Percentiles rank a stretch among this genome's conserved stretches.
Evolutionary conservation across 441 rosid genomes (phyloP).

Genomic region (Erodium trifolium): DNA sequence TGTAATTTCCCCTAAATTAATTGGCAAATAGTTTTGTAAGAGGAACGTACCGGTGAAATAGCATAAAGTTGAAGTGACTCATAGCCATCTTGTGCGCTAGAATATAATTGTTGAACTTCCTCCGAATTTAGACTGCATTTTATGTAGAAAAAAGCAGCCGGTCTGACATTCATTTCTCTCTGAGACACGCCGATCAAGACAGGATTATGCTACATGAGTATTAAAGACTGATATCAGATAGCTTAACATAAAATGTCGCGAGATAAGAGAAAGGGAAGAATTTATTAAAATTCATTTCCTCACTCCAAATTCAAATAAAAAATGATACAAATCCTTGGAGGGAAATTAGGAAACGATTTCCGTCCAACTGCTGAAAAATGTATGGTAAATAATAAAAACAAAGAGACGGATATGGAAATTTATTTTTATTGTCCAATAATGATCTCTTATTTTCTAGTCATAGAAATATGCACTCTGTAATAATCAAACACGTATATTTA

Average conservation of each 20-base stretch:
- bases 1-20: neutral
- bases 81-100: constrained; percentile 72
- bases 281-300: neutral
- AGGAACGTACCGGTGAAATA: constrained; percentile 51
- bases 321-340: neutral
- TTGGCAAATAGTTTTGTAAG: neutral
- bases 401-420: neutral
- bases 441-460: neutral
- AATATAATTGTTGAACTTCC: constrained; percentile 58
- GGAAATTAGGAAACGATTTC: neutral
- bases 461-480: neutral
- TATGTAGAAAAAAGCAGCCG: constrained; percentile 74
- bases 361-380: neutral
- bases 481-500: neutral
- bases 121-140: constrained; percentile 57
- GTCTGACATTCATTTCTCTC: constrained; percentile 66
- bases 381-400: neutral
- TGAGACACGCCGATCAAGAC: constrained; percentile 69
- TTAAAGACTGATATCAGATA: constrained; percentile 10
- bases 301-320: too few species aligned
- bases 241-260: neutral
- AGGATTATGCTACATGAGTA: constrained; percentile 43
- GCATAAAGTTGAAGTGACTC: constrained; percentile 78
- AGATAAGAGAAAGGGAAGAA: neutral
- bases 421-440: neutral